Evolutionary conservation across 2,329 filamentous ascomycete genomes (phyloP).

Genomic region (Sporothrix globosa): DNA sequence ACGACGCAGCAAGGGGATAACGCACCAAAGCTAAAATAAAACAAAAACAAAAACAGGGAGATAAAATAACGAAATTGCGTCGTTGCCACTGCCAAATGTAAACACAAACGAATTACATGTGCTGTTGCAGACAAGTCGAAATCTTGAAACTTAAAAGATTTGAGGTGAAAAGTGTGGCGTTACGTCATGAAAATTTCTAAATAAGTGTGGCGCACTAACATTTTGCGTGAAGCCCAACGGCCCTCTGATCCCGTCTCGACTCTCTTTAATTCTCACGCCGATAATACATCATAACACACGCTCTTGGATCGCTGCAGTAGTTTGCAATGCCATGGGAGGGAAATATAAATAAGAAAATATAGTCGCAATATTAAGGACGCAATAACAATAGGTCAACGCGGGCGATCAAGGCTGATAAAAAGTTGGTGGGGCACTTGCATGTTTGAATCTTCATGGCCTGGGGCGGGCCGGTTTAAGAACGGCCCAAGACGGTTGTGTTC

Average conservation of each 20-base stretch:
- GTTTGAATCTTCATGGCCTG: not conserved
- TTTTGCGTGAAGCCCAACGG: conserved; percentile 10
- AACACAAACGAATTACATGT: conserved; percentile 2
- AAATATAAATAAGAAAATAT: not conserved
- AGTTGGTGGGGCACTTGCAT: not conserved
- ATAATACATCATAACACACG: not conserved
- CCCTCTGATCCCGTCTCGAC: not conserved
- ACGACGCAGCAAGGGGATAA: not conserved
- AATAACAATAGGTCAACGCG: not conserved
- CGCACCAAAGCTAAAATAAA: too few relatives aligned
- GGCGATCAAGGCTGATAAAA: not conserved
- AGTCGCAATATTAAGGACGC: not conserved
- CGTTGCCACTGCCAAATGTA: not conserved
- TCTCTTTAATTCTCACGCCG: not conserved
- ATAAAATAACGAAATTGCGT: not conserved
- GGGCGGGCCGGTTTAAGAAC: not conserved
- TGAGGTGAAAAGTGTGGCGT: conserved; percentile 29
- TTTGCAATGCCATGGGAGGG: not conserved
- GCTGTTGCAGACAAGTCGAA: conserved; percentile 5
- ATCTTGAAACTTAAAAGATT: not conserved
- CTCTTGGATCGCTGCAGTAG: not conserved
- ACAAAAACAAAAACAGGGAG: not conserved
- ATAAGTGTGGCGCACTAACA: conserved; percentile 30
- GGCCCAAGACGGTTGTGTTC: too few relatives aligned
- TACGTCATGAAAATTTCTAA: conserved; percentile 30